Conservation (phyloP, 2,329 filamentous ascomycete genomes). For the Ceratocystis lukuohia region DNA sequence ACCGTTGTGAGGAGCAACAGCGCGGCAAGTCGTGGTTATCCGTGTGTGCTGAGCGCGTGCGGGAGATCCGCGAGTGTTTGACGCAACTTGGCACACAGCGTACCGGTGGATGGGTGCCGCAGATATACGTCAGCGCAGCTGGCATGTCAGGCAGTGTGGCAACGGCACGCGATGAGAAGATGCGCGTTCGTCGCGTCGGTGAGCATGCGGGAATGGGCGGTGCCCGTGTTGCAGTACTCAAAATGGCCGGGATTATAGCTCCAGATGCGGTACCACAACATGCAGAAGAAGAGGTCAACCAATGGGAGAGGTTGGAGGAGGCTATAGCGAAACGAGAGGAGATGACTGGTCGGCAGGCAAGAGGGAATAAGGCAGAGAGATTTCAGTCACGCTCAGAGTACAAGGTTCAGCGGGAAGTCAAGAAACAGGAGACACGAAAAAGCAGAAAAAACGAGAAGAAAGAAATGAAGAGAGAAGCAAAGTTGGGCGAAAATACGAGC, state of each 20-base stretch:
- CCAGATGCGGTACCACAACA: not conserved
- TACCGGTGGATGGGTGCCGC: slow-evolving; percentile 26
- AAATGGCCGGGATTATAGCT: slow-evolving; percentile 29
- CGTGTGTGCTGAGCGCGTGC: slow-evolving; percentile 24
- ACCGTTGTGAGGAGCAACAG: slow-evolving; percentile 30
- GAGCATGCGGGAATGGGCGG: slow-evolving; percentile 29
- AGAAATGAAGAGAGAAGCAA: not conserved
- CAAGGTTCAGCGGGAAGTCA: not conserved
- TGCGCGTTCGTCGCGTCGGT: slow-evolving; percentile 21
- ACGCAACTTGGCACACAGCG: slow-evolving; percentile 19
- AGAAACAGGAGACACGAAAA: not conserved
- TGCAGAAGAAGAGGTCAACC: not conserved
- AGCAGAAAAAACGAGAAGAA: not conserved
- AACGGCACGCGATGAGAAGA: slow-evolving; percentile 19
- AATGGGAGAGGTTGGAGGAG: slow-evolving; percentile 22
- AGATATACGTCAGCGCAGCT: slow-evolving; percentile 29
- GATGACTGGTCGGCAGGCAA: not conserved
- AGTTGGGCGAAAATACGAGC: not conserved
- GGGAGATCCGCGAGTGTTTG: slow-evolving; percentile 24
- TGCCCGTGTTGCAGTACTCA: slow-evolving; percentile 29
- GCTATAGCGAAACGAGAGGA: slow-evolving; percentile 18
- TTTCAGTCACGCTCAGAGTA: not conserved
- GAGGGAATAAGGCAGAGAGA: not conserved
- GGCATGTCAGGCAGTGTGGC: slow-evolving; percentile 27
- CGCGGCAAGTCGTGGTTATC: slow-evolving; percentile 21